Evolutionary conservation across 345 rosid species (phyloP).

Genomic region (Schrenkiella parvula): DNA sequence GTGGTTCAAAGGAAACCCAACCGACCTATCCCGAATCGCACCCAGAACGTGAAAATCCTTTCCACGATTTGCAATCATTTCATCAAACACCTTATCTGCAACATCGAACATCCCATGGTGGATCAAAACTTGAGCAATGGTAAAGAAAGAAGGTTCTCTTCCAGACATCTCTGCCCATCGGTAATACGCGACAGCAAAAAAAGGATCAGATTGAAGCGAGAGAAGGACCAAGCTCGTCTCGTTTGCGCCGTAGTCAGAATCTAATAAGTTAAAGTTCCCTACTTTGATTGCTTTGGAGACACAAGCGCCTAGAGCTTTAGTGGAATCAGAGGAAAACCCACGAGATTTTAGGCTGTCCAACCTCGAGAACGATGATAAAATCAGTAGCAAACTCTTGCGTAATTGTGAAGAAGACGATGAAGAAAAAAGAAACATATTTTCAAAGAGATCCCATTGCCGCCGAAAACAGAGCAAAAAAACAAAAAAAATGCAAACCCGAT

Average conservation of each 20-base stretch:
- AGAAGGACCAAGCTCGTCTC: slow-evolving; percentile 23
- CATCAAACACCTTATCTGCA: slow-evolving; percentile 42
- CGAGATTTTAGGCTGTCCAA: neutral
- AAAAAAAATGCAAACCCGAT: neutral
- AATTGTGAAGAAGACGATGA: neutral
- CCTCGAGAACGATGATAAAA: neutral
- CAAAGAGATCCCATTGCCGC: neutral
- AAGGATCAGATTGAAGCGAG: slow-evolving; percentile 23
- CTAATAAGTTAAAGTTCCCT: slow-evolving; percentile 3
- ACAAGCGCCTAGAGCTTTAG: neutral
- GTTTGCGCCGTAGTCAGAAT: neutral
- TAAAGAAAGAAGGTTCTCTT: slow-evolving; percentile 21
- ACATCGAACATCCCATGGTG: slow-evolving; percentile 28
- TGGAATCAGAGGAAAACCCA: neutral
- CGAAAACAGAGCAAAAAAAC: slow-evolving; percentile 4
- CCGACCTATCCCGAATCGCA: neutral
- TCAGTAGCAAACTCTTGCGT: slow-evolving; percentile 3
- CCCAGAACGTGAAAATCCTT: slow-evolving; percentile 20
- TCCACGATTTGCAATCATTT: slow-evolving; percentile 26
- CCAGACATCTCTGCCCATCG: slow-evolving; percentile 23
- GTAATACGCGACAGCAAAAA: slow-evolving; percentile 26
- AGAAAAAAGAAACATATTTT: slow-evolving; percentile 8
- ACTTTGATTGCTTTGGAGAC: slow-evolving; percentile 21
- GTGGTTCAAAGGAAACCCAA: neutral
- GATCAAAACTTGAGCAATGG: slow-evolving; percentile 37